Evolutionary conservation across 768 basidiomycete species (phyloP).

Genomic region (Tylopilus sp.): DNA sequence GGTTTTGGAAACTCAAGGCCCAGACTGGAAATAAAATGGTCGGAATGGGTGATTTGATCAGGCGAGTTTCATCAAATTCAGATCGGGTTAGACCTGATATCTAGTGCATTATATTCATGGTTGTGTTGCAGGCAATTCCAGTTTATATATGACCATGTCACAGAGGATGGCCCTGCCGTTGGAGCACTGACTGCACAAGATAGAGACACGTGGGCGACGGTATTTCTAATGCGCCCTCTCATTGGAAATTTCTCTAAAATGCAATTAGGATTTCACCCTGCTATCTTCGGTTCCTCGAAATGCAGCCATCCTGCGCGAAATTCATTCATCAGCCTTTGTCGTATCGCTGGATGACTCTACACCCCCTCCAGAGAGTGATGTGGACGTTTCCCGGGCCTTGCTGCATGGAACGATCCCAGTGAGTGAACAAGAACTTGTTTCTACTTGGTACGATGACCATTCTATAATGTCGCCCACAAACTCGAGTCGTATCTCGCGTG

Average conservation of each 20-base stretch:
- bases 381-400: constrained; percentile 63
- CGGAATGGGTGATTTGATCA: constrained; percentile 61
- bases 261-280: constrained; percentile 55
- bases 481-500: constrained; percentile 27
- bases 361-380: constrained; percentile 40
- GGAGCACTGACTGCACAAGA: constrained; percentile 78
- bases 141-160: constrained; percentile 64
- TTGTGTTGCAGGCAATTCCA: constrained; percentile 56
- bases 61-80: too few species aligned
- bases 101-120: constrained; percentile 8
- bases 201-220: constrained; percentile 88
- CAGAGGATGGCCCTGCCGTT: constrained; percentile 62
- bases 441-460: neutral
- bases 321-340: constrained; percentile 84
- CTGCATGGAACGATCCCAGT: constrained; percentile 74
- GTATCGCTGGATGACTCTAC: constrained; percentile 70
- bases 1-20: constrained; percentile 78
- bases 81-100: too few species aligned
- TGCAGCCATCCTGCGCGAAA: constrained; percentile 57
- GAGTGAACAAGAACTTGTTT: constrained; percentile 19
- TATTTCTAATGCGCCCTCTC: constrained; percentile 25
- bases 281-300: constrained; percentile 62
- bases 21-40: constrained; percentile 53
- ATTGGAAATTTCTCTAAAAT: neutral
- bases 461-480: constrained; percentile 23